Evolutionary conservation across 208 protist genomes (phyloP).

Genomic region (Trypanosoma rangeli): DNA sequence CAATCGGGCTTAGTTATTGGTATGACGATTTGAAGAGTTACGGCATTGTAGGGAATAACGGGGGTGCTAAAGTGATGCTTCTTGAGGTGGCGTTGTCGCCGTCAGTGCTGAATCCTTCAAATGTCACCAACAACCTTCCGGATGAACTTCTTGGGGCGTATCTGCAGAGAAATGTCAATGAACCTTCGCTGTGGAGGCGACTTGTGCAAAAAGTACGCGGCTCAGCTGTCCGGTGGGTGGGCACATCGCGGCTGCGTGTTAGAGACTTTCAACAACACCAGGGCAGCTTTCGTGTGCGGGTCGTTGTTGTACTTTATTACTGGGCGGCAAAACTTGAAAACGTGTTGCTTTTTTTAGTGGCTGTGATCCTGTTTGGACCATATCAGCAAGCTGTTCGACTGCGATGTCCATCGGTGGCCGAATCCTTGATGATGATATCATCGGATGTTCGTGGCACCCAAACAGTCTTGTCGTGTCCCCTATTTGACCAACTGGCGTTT

Average conservation of each 20-base stretch:
- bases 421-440: constrained; percentile 39
- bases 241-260: constrained; percentile 3
- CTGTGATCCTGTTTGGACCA: constrained; percentile 72
- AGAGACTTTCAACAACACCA: constrained; percentile 19
- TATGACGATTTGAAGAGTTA: constrained; percentile 41
- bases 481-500: constrained; percentile 57
- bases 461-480: constrained; percentile 49
- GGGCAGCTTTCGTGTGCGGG: constrained; percentile 1
- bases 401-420: constrained; percentile 32
- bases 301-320: constrained; percentile 21
- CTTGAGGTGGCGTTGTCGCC: constrained; percentile 23
- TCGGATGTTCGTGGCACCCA: constrained; percentile 52
- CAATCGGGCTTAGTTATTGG: constrained; percentile 50
- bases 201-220: background rate
- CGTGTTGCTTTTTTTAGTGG: constrained; percentile 54
- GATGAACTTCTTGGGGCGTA: constrained; percentile 31
- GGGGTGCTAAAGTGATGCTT: constrained; percentile 23
- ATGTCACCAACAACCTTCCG: background rate
- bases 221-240: background rate
- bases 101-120: constrained; percentile 3
- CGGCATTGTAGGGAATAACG: constrained; percentile 22
- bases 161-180: constrained; percentile 7
- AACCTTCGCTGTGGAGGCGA: constrained; percentile 4
- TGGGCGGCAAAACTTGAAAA: constrained; percentile 32
- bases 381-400: constrained; percentile 46